Conservation (phyloP, 768 basidiomycete genomes). For the Phylloporus sp. region DNA sequence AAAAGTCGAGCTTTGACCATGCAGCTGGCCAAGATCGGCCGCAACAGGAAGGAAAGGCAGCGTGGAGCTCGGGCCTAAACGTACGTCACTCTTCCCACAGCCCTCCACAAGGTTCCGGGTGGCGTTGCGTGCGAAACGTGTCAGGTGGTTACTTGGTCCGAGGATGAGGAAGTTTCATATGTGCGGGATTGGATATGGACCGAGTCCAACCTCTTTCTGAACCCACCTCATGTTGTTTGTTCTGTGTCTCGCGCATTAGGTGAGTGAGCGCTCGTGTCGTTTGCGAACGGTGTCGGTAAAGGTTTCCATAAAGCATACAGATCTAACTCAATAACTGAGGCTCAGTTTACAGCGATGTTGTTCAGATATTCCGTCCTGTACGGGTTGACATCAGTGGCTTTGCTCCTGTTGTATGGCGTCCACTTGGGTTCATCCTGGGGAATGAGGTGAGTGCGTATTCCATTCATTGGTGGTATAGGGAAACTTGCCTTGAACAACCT, state of each 20-base stretch:
- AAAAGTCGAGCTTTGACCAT: too few relatives aligned
- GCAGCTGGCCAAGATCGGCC: too few relatives aligned
- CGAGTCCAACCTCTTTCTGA: too few relatives aligned
- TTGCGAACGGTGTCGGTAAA: not conserved
- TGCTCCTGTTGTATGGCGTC: conserved; percentile 66
- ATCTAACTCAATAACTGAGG: not conserved
- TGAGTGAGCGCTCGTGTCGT: not conserved
- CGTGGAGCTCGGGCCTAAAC: too few relatives aligned
- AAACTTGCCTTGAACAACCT: conserved; percentile 73
- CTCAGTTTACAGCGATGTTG: conserved; percentile 36
- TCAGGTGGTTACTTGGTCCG: too few relatives aligned
- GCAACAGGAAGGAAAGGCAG: too few relatives aligned
- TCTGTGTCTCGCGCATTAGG: not conserved
- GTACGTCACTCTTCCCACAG: too few relatives aligned
- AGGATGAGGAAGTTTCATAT: too few relatives aligned
- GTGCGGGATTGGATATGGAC: too few relatives aligned
- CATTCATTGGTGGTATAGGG: not conserved
- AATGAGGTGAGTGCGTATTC: not conserved
- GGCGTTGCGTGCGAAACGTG: too few relatives aligned
- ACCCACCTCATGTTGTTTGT: too few relatives aligned
- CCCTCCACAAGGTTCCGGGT: too few relatives aligned
- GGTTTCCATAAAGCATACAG: not conserved
- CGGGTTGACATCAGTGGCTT: conserved; percentile 58
- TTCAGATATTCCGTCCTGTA: conserved; percentile 59
- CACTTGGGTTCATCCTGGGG: conserved; percentile 87